phyloP scores from a whole-genome alignment of 352 stramenopile genomes.

The Pythium plurisporium region DNA sequence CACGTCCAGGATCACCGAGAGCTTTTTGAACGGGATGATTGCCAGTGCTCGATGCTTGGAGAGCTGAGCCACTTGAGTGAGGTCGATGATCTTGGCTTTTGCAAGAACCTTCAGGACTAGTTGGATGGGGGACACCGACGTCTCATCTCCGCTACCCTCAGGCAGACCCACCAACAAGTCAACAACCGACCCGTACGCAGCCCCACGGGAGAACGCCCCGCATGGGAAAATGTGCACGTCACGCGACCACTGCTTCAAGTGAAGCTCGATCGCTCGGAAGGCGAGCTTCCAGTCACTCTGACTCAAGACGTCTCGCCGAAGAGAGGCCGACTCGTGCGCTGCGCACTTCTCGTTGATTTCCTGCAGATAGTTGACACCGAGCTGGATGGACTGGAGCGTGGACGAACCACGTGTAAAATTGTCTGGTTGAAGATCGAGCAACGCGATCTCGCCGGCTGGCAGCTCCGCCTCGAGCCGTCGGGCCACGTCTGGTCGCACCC shows the following conservation, averaged over 20 bases:
- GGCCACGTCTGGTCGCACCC: constrained; percentile 39
- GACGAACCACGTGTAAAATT: background rate
- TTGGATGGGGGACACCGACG: no score
- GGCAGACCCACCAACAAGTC: constrained; percentile 56
- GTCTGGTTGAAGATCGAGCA: background rate
- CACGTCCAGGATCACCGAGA: constrained; percentile 55
- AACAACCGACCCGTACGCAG: constrained; percentile 64
- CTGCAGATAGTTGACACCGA: constrained; percentile 13
- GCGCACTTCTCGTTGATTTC: background rate
- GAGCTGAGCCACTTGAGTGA: constrained; percentile 25
- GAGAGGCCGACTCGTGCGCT: background rate
- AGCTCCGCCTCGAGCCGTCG: constrained; percentile 21
- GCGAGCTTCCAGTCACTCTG: constrained; percentile 62
- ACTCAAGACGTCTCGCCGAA: constrained; percentile 37
- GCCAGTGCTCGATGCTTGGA: constrained; percentile 40
- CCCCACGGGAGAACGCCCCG: constrained; percentile 64
- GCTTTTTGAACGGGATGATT: constrained; percentile 55
- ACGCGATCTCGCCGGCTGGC: background rate
- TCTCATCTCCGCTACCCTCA: background rate
- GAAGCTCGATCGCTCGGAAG: constrained; percentile 55
- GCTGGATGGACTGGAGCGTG: constrained; percentile 1
- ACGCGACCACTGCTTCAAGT: constrained; percentile 51
- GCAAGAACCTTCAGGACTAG: constrained; percentile 39
- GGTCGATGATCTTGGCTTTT: constrained; percentile 35
- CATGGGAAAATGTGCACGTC: constrained; percentile 60